Evolutionary conservation across 768 basidiomycete genomes (phyloP).

Genomic region (Amanita molliuscula): DNA sequence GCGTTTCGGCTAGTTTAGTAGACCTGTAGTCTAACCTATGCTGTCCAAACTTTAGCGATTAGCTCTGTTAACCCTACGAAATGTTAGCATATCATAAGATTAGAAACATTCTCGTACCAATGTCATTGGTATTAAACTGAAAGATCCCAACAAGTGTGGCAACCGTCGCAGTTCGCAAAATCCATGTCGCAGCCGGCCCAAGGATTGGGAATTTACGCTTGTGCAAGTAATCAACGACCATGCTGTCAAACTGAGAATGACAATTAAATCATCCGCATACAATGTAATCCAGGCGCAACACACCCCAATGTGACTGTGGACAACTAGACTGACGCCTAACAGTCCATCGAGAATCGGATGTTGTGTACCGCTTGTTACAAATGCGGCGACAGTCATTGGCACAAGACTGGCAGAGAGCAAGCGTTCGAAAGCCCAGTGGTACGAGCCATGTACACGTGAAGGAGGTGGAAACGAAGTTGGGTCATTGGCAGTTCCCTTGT

Average conservation of each 20-base stretch:
- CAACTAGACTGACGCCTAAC: slow-evolving; percentile 76
- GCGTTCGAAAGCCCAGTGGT: slow-evolving; percentile 92
- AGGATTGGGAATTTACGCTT: slow-evolving; percentile 85
- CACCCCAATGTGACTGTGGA: slow-evolving; percentile 95
- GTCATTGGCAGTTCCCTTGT: slow-evolving; percentile 91
- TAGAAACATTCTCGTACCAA: slow-evolving; percentile 52
- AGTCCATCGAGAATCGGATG: slow-evolving; percentile 88
- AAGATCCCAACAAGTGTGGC: slow-evolving; percentile 86
- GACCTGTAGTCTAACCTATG: slow-evolving; percentile 25
- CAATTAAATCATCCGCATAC: background rate
- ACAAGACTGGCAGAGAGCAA: slow-evolving; percentile 80
- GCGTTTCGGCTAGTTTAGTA: background rate
- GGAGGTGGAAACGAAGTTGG: slow-evolving; percentile 83
- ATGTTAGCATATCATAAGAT: background rate
- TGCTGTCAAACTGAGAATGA: slow-evolving; percentile 52
- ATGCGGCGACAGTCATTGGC: slow-evolving; percentile 81
- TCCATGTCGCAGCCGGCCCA: slow-evolving; percentile 65
- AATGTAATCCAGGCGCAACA: slow-evolving; percentile 17
- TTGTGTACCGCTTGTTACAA: slow-evolving; percentile 61
- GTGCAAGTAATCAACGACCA: slow-evolving; percentile 86
- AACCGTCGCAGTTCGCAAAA: slow-evolving; percentile 64
- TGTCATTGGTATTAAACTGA: slow-evolving; percentile 97
- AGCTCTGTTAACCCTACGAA: slow-evolving; percentile 73
- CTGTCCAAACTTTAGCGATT: slow-evolving; percentile 74
- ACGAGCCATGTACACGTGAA: slow-evolving; percentile 75